Conservation (phyloP, 2,329 filamentous ascomycete genomes). For the Malbranchea zuffiana region DNA sequence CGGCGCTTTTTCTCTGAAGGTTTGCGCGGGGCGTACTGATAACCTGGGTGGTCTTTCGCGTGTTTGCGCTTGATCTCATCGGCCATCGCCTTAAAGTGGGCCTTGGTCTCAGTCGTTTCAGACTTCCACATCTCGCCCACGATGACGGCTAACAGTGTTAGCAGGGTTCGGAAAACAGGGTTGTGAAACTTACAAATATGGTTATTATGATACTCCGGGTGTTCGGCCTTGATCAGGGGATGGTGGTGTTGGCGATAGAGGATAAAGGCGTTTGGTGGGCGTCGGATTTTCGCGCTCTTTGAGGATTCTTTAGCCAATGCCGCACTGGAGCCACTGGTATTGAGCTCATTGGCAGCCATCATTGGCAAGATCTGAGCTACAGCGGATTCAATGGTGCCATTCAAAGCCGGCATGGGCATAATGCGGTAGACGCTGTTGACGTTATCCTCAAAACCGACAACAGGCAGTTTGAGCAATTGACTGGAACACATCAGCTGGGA, state of each 20-base stretch:
- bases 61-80: slow-evolving; percentile 33
- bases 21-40: slow-evolving; percentile 39
- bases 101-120: slow-evolving; percentile 28
- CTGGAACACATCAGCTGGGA: slow-evolving; percentile 14
- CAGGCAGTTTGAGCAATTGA: slow-evolving; percentile 20
- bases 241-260: slow-evolving; percentile 36
- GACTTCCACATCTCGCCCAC: slow-evolving; percentile 35
- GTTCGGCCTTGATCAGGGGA: slow-evolving; percentile 26
- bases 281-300: slow-evolving; percentile 29
- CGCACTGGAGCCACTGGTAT: background rate
- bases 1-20: slow-evolving; percentile 38
- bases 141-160: slow-evolving; percentile 26
- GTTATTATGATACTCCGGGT: slow-evolving; percentile 36
- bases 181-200: slow-evolving; percentile 32
- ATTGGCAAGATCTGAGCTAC: slow-evolving; percentile 17
- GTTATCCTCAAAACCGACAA: slow-evolving; percentile 22
- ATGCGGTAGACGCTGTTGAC: slow-evolving; percentile 23
- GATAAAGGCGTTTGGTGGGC: slow-evolving; percentile 39
- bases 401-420: slow-evolving; percentile 20
- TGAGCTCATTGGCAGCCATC: slow-evolving; percentile 1
- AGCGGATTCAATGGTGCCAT: slow-evolving; percentile 18
- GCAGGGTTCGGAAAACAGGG: background rate
- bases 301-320: slow-evolving; percentile 1
- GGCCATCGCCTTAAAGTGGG: slow-evolving; percentile 30
- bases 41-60: slow-evolving; percentile 31